Conservation (phyloP, 768 basidiomycete genomes). For the Paxillus rubicundulus region DNA sequence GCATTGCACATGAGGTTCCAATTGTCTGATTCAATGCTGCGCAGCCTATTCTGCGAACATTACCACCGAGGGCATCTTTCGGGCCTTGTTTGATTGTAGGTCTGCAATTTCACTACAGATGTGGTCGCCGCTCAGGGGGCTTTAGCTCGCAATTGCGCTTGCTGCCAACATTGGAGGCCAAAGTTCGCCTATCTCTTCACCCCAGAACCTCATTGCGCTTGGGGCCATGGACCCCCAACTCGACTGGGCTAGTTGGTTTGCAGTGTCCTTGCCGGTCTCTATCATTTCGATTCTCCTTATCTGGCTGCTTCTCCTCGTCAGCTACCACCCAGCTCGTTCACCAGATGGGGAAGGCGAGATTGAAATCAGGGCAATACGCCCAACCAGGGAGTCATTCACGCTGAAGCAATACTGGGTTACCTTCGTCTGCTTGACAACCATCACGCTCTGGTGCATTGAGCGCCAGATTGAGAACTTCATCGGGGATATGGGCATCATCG, state of each 20-base stretch:
- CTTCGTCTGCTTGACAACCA: constrained; percentile 79
- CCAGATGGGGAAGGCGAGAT: constrained; percentile 76
- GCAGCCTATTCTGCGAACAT: constrained; percentile 89
- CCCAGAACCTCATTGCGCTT: constrained; percentile 94
- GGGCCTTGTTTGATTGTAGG: constrained; percentile 89
- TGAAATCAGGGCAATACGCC: constrained; percentile 80
- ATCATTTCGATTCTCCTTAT: constrained; percentile 82
- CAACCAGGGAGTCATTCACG: constrained; percentile 79
- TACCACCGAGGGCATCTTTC: constrained; percentile 84
- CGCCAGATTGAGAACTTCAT: constrained; percentile 70
- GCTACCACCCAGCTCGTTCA: constrained; percentile 71
- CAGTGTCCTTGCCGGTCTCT: constrained; percentile 90
- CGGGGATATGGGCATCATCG: constrained; percentile 98
- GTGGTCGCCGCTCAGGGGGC: not conserved
- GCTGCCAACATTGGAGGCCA: constrained; percentile 98
- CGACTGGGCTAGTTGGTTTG: constrained; percentile 93
- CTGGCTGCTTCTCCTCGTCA: constrained; percentile 83
- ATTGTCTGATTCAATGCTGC: not conserved
- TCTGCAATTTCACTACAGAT: not conserved
- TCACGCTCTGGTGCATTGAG: constrained; percentile 86
- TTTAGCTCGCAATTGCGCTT: constrained; percentile 91
- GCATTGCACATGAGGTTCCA: not conserved
- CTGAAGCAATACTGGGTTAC: constrained; percentile 88
- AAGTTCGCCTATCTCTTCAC: constrained; percentile 95
- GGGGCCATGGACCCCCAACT: constrained; percentile 80